Percentiles rank a stretch among this genome's conserved stretches.
Conservation (phyloP, 495 filamentous ascomycete genomes). For the Aspergillus olivimuriae region DNA sequence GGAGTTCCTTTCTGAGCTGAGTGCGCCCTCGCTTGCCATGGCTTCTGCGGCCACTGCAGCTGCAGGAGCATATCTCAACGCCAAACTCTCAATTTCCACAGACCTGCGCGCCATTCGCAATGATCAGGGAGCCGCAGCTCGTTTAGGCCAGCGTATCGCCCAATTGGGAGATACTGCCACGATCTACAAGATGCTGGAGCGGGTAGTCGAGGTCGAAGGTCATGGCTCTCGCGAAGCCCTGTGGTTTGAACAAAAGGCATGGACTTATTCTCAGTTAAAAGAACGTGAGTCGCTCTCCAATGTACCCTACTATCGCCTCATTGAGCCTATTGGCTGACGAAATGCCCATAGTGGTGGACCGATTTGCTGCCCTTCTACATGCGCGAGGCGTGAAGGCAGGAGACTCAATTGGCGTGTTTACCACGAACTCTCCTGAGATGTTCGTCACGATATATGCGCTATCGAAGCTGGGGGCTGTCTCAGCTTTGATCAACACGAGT, state of each 20-base stretch:
- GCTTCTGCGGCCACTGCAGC: constrained; percentile 36
- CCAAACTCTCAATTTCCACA: constrained; percentile 37
- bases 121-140: constrained; percentile 27
- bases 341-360: constrained; percentile 33
- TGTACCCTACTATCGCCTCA: too few relatives aligned
- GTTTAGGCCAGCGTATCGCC: constrained; percentile 32
- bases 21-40: constrained; percentile 26
- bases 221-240: constrained; percentile 32
- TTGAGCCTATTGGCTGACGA: too few relatives aligned
- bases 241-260: constrained; percentile 47
- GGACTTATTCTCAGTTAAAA: constrained; percentile 45
- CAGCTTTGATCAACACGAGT: constrained; percentile 92
- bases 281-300: constrained; percentile 26
- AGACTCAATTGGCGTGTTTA: constrained; percentile 43
- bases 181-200: constrained; percentile 39
- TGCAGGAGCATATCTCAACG: constrained; percentile 44
- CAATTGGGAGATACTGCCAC: constrained; percentile 38
- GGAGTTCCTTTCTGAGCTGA: constrained; percentile 33
- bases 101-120: constrained; percentile 31
- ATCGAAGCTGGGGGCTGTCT: constrained; percentile 75
- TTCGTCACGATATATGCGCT: constrained; percentile 73
- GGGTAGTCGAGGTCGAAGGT: constrained; percentile 33
- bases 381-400: constrained; percentile 27
- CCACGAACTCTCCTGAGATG: constrained; percentile 72
- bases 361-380: constrained; percentile 37